Evolutionary conservation across 306 rosid species (phyloP), one percentile per base, ranked within the genome.

Genomic region (Dalbergia cultrata): DNA sequence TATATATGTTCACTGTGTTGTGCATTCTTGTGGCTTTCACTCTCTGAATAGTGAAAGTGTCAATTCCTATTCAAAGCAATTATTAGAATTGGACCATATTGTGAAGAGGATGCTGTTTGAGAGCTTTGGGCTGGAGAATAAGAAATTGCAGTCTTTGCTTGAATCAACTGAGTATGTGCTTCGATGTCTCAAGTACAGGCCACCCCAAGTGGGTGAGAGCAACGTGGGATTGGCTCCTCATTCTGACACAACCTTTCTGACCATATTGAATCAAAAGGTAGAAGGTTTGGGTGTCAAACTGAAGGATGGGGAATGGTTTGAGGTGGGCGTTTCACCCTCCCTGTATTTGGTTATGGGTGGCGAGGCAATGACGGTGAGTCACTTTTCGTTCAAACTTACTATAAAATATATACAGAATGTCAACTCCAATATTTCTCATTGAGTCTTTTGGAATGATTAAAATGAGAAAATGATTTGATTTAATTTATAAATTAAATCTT

Each of bases 301-400:
- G 70, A 74, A 67, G 44, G 21, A 44, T 10, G 84, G 80, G 13
- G 54, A 81, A n/a, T 81, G 86, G 86, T 18, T 31, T 67, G 67
- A 72, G 4, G 80, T 78, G 2, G 72, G 62, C 57, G 44, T n/a
- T 14, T 78, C 83, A 22, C 76, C 80, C 53, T 65, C 50, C 7
- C 4, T 67, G 16, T 83, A 45, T 67, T 10, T 83, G 59, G 86
- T 83, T 5, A 52, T 83, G 72, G 83, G 67, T n/a, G 83, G 86
- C 5, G 80, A 78, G 18, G 83, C 76, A 19, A 0, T 83, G 62
- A 21, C 0, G 80, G 86, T 83, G 50, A 82, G 81, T 75, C 74
- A 64, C 26, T 17, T 62, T 79, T 70, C 18, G 21, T 37, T 33
- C 76, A 13, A 33, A 33, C 44, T 49, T 12, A 43, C 0, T 43